These are phyloP conservation scores for Phytophthora citricola DNA, from an alignment of 352 stramenopile species.

Conservation along the genomic window DNA sequence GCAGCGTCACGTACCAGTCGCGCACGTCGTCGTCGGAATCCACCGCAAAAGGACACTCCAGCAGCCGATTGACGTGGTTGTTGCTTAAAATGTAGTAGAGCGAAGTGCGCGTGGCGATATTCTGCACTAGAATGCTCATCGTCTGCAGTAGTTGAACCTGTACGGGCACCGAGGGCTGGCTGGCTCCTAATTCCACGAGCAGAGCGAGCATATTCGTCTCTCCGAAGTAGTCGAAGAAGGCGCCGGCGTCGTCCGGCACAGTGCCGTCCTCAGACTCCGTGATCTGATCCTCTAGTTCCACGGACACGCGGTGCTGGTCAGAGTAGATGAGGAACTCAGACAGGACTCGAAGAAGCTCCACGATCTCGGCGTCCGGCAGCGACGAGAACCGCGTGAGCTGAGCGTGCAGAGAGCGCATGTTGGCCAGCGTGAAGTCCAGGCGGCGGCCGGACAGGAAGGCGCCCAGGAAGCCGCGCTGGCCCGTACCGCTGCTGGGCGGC, in stretches of 20 bases:
- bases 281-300: constrained; percentile 21
- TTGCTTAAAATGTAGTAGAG: constrained; percentile 96
- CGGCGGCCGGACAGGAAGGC: constrained; percentile 38
- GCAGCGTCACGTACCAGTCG: constrained; percentile 90
- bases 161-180: constrained; percentile 56
- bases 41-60: constrained; percentile 77
- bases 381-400: constrained; percentile 64
- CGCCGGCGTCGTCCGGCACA: constrained; percentile 36
- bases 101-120: constrained; percentile 88
- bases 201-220: constrained; percentile 96
- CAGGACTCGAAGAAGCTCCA: constrained; percentile 83
- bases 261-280: constrained; percentile 4
- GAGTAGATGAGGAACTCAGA: constrained; percentile 91
- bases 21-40: constrained; percentile 84
- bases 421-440: constrained; percentile 69
- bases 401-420: constrained; percentile 78
- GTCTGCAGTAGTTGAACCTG: constrained; percentile 95
- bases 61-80: constrained; percentile 95
- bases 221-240: constrained; percentile 97
- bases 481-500: constrained; percentile 28
- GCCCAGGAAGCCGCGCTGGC: constrained; percentile 36
- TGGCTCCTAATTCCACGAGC: constrained; percentile 86
- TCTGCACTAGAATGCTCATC: constrained; percentile 92
- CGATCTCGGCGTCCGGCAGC: constrained; percentile 76
- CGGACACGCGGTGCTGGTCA: constrained; percentile 71